Percentiles rank a stretch among this genome's conserved stretches.
phyloP scores from a whole-genome alignment of 2,329 filamentous ascomycete species.

The Huntiella moniliformis region DNA sequence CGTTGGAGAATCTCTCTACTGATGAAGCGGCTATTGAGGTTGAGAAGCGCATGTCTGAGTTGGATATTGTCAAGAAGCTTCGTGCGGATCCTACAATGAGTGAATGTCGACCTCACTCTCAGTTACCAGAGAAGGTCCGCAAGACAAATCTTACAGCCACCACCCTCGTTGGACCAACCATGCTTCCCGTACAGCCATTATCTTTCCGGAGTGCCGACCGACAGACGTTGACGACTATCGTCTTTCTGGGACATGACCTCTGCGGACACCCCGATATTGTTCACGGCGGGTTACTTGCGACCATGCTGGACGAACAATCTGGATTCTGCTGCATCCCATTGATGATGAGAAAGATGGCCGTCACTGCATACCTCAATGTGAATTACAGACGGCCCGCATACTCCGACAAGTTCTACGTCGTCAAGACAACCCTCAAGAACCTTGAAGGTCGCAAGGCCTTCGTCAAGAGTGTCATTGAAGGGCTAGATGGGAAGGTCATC shows the following conservation, averaged over 20 bases:
- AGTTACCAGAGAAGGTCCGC: constrained; percentile 54
- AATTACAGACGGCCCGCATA: constrained; percentile 69
- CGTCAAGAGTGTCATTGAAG: constrained; percentile 77
- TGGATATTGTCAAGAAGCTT: constrained; percentile 54
- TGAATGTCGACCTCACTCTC: constrained; percentile 72
- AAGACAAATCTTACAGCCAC: constrained; percentile 65
- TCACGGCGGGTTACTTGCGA: constrained; percentile 78
- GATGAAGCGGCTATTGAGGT: constrained; percentile 39
- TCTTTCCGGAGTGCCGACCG: constrained; percentile 56
- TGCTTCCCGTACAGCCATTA: constrained; percentile 64
- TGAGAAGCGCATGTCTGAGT: constrained; percentile 54
- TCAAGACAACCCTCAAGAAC: constrained; percentile 61
- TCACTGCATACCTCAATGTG: constrained; percentile 70
- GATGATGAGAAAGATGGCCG: constrained; percentile 64
- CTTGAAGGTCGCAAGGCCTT: constrained; percentile 88
- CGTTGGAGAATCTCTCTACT: constrained; percentile 45
- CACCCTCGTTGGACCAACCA: constrained; percentile 54
- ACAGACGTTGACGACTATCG: constrained; percentile 50
- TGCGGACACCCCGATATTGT: constrained; percentile 84
- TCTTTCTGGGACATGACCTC: constrained; percentile 52
- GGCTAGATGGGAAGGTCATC: constrained; percentile 47
- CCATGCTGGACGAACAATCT: constrained; percentile 76
- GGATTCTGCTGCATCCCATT: constrained; percentile 77
- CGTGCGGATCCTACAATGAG: constrained; percentile 46
- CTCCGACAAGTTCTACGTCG: constrained; percentile 56